Evolutionary conservation across 345 rosid species (phyloP), one percentile per base, ranked within the genome.

Genomic region (Camelina neglecta): DNA sequence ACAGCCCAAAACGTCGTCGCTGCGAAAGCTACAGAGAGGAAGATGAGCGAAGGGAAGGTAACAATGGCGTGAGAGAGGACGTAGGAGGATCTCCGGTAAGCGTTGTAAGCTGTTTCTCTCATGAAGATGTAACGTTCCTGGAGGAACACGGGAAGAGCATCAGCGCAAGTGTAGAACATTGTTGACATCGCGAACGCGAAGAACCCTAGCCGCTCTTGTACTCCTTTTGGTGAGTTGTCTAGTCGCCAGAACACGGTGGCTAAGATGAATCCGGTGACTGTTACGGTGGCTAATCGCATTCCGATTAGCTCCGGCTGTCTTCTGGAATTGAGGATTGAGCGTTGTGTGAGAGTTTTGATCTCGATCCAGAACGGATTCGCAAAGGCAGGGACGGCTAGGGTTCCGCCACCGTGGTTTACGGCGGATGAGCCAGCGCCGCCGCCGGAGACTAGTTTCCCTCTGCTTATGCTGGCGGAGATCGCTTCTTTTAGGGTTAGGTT

Each of bases 71-170:
- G 97, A 24, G 98, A 85, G 23, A 93, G 84, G 36, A 93, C 97
- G 77, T 93, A 93, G 4, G 98, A 93, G 6, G 93, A 93, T 8
- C 96, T 80, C 5, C 98, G 84, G 58, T 93, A 93, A 66, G 78
- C 78, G 45, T 75, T 75, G 72, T 75, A 48, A 58, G 78, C 78
- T 5, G 89, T 79, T 79, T 87, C 88, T 72, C 76, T 81, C 93
- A 93, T 86, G 93, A 91, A 93, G 65, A 93, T 91, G 84, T 91
- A 89, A 39, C 96, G 82, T 59, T 87, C 89, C 42, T 87, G 85
- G 47, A 87, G 84, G 58, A 79, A 83, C 0, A 73, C 78, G 0
- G 91, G 89, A 42, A 85, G 74, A 10, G 87, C 83, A 9, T 83
- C 82, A 1, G 85, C 81, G 39, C 87, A 83, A 3, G 82, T 78